Conservation (phyloP, 768 basidiomycete genomes). For the Pluteus cervinus region DNA sequence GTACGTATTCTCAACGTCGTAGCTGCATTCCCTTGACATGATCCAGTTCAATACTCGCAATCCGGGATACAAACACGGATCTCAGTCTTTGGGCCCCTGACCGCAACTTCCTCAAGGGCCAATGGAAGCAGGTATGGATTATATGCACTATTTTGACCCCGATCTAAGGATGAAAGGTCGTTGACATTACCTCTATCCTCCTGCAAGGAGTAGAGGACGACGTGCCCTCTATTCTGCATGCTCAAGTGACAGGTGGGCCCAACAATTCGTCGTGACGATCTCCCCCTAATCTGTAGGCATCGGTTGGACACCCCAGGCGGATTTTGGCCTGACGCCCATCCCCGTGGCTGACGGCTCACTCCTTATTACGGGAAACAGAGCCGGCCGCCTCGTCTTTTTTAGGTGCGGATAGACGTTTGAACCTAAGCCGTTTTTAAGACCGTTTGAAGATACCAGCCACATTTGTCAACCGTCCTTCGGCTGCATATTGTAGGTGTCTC, state of each 20-base stretch:
- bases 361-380: constrained; percentile 63
- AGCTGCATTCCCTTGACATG: neutral
- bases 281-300: constrained; percentile 38
- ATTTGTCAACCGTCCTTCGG: constrained; percentile 24
- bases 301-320: constrained; percentile 59
- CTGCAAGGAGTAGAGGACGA: no score
- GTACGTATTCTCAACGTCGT: constrained; percentile 27
- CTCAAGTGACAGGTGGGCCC: no score
- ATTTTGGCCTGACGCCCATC: constrained; percentile 46
- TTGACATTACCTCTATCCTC: constrained; percentile 49
- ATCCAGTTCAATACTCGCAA: constrained; percentile 58
- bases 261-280: constrained; percentile 3
- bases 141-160: no score
- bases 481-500: constrained; percentile 34
- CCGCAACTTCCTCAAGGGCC: constrained; percentile 66
- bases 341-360: constrained; percentile 54
- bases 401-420: constrained; percentile 37
- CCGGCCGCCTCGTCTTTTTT: constrained; percentile 55
- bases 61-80: constrained; percentile 73
- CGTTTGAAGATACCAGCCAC: neutral
- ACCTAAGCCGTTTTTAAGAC: neutral
- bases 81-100: constrained; percentile 59
- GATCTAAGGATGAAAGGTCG: no score
- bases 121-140: constrained; percentile 67
- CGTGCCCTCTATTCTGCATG: constrained; percentile 36